These are phyloP conservation scores for Albifimbria verrucaria DNA, from an alignment of 2,329 filamentous ascomycete genomes.

Conservation along the genomic window DNA sequence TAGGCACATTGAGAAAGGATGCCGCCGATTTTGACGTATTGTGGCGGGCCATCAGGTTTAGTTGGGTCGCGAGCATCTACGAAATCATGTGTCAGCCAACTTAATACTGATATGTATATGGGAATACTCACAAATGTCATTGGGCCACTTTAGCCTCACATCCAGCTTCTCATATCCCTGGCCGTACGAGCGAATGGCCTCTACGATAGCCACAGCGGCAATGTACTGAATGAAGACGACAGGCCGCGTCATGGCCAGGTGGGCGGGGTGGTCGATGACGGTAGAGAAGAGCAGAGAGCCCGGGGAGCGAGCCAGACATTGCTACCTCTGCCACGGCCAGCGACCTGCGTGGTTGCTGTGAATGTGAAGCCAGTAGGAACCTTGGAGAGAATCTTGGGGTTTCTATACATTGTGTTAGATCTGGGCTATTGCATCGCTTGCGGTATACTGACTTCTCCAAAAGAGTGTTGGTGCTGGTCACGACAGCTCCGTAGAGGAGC, in stretches of 20 bases:
- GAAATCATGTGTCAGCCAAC: not conserved
- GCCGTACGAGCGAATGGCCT: constrained; percentile 79
- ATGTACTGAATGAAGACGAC: constrained; percentile 95
- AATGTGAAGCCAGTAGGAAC: constrained; percentile 85
- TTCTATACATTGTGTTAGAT: constrained; percentile 46
- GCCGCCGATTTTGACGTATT: constrained; percentile 87
- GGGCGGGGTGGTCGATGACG: constrained; percentile 77
- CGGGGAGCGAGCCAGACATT: constrained; percentile 95
- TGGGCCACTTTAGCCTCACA: constrained; percentile 94
- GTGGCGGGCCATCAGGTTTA: constrained; percentile 39
- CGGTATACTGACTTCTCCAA: constrained; percentile 68
- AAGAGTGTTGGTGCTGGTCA: constrained; percentile 91
- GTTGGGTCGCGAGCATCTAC: constrained; percentile 64
- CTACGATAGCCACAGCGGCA: constrained; percentile 79
- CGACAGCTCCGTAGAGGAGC: constrained; percentile 84
- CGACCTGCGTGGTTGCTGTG: constrained; percentile 82
- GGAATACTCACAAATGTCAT: constrained; percentile 71
- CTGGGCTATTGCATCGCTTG: not conserved
- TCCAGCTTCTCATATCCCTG: constrained; percentile 70
- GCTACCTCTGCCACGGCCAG: constrained; percentile 80
- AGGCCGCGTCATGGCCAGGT: constrained; percentile 68
- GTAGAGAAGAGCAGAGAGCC: constrained; percentile 86
- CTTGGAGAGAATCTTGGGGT: constrained; percentile 69
- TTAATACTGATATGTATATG: accelerated
- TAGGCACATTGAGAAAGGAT: constrained; percentile 90